Percentiles rank a stretch among this genome's conserved stretches.
Evolutionary conservation across 2,329 filamentous ascomycete genomes (phyloP).

Genomic region (Chrysosporium queenslandicum): DNA sequence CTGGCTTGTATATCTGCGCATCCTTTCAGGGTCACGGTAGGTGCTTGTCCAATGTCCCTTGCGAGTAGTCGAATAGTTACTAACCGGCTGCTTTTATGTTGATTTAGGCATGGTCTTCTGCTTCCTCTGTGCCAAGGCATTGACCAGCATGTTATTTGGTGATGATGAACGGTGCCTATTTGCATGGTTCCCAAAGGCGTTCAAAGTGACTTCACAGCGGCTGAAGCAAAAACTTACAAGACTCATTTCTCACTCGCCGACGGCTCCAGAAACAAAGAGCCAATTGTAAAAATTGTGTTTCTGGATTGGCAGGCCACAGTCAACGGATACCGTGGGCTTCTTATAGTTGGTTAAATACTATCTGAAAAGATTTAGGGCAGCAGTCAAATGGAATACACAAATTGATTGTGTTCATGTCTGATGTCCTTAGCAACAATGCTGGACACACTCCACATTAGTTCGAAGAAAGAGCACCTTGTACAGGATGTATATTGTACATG

Average conservation of each 20-base stretch:
- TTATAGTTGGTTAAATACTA: too few species aligned
- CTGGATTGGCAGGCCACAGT: background rate
- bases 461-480: too few species aligned
- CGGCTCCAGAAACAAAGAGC: background rate
- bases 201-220: conserved; percentile 12
- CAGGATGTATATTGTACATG: background rate
- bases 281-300: background rate
- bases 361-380: too few species aligned
- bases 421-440: too few species aligned
- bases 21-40: conserved; percentile 18
- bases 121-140: conserved; percentile 15
- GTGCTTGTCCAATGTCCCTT: background rate
- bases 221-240: background rate
- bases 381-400: too few species aligned
- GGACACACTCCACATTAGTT: too few species aligned
- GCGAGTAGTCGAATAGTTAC: background rate
- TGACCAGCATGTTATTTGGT: conserved; percentile 16
- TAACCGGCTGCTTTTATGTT: too few species aligned
- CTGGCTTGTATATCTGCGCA: conserved; percentile 18
- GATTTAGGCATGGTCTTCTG: conserved; percentile 16
- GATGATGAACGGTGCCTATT: conserved; percentile 13
- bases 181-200: conserved; percentile 15
- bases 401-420: too few species aligned
- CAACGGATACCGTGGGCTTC: background rate
- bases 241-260: background rate